A percentile compares a stretch with the other conserved stretches of the same genome.
phyloP scores from a whole-genome alignment of 2,329 filamentous ascomycete species.

The Fusarium continuum region DNA sequence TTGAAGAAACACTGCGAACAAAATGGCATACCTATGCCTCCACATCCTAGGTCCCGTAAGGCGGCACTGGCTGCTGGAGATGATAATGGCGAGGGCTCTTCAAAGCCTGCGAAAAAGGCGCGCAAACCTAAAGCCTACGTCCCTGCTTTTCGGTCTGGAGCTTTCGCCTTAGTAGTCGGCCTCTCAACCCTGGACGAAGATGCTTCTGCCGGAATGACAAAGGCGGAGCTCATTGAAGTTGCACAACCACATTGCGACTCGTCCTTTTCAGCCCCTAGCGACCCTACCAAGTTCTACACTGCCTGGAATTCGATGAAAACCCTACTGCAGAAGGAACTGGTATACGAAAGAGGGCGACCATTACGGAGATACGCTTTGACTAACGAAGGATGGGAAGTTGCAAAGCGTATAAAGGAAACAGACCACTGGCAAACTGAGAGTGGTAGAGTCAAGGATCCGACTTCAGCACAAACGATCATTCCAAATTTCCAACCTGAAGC shows the following conservation, averaged over 20 bases:
- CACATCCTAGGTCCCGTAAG: conserved; percentile 60
- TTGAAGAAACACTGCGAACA: conserved; percentile 69
- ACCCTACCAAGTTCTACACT: conserved; percentile 76
- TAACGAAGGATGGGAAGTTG: conserved; percentile 81
- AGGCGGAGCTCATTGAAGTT: conserved; percentile 71
- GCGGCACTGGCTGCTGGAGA: conserved; percentile 44
- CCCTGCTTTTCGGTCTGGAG: conserved; percentile 75
- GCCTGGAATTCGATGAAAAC: conserved; percentile 88
- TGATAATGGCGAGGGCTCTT: conserved; percentile 48
- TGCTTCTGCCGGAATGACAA: conserved; percentile 66
- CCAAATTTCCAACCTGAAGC: conserved; percentile 7
- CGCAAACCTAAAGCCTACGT: conserved; percentile 74
- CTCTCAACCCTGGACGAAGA: conserved; percentile 68
- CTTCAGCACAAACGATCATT: neutral
- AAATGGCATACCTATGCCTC: conserved; percentile 74
- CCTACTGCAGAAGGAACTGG: conserved; percentile 75
- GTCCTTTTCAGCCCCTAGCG: conserved; percentile 74
- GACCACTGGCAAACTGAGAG: conserved; percentile 48
- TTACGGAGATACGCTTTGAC: conserved; percentile 74
- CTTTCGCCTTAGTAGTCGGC: conserved; percentile 76
- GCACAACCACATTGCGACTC: conserved; percentile 78
- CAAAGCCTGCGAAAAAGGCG: conserved; percentile 63
- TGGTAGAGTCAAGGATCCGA: conserved; percentile 9
- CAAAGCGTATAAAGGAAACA: conserved; percentile 68
- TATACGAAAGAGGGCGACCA: conserved; percentile 75